These are phyloP conservation scores for Cordyceps cateniannulata DNA, from an alignment of 2,329 filamentous ascomycete genomes.

Conservation along the genomic window DNA sequence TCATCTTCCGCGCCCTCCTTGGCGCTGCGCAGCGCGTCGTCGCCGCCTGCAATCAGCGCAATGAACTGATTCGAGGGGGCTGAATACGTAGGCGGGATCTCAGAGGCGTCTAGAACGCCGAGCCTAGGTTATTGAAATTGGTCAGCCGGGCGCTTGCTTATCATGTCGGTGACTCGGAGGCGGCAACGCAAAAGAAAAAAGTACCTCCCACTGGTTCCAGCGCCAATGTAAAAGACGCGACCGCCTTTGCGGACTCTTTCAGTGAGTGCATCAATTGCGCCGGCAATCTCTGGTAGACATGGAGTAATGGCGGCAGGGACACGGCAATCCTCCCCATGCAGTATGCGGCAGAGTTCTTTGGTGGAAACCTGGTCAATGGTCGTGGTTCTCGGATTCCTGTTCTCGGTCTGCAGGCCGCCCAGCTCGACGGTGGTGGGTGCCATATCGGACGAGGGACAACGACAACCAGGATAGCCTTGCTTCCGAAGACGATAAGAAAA, in stretches of 20 bases:
- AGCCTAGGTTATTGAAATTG: constrained; percentile 25
- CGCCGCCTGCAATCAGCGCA: constrained; percentile 35
- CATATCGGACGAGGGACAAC: not conserved
- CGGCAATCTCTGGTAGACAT: constrained; percentile 16
- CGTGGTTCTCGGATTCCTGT: constrained; percentile 15
- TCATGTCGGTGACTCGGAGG: not conserved
- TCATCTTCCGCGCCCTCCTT: constrained; percentile 37
- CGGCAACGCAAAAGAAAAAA: too few species aligned
- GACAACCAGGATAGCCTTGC: not conserved
- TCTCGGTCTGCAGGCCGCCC: constrained; percentile 16
- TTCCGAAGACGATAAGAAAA: not conserved
- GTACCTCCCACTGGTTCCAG: constrained; percentile 37
- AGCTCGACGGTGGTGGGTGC: constrained; percentile 10
- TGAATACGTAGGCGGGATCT: constrained; percentile 36
- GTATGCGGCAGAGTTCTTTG: constrained; percentile 17
- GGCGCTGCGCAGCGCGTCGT: constrained; percentile 31
- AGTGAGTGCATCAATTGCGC: constrained; percentile 14
- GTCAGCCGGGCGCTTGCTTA: not conserved
- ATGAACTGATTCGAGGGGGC: constrained; percentile 32
- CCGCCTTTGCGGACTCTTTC: constrained; percentile 15
- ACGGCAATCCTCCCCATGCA: constrained; percentile 16
- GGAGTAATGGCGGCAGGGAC: constrained; percentile 16
- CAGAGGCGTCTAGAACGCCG: constrained; percentile 34
- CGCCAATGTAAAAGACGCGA: constrained; percentile 25
- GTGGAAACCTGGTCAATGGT: constrained; percentile 15